Conservation (phyloP, 2,329 filamentous ascomycete genomes). For the Coniochaeta prunicola region DNA sequence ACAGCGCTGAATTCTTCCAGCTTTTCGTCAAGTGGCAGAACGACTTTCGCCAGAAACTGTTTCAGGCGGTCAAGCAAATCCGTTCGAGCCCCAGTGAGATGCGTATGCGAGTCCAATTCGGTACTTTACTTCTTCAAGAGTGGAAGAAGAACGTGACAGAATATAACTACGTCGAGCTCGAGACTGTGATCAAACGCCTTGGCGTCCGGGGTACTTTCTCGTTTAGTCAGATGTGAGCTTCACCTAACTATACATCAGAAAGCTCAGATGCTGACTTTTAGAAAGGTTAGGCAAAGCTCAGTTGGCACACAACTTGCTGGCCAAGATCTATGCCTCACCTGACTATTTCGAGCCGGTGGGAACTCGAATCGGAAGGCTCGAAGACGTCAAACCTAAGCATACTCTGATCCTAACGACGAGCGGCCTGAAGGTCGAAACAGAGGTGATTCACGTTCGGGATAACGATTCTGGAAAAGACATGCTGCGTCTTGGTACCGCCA, state of each 20-base stretch:
- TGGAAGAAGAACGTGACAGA: slow-evolving; percentile 11
- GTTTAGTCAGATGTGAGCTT: slow-evolving; percentile 8
- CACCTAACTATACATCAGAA: neutral
- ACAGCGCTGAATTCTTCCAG: neutral
- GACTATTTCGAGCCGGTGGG: neutral
- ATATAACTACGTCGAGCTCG: slow-evolving; percentile 11
- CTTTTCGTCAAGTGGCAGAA: neutral
- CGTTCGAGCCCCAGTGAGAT: slow-evolving; percentile 10
- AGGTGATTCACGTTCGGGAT: slow-evolving; percentile 5
- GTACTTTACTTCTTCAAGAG: slow-evolving; percentile 10
- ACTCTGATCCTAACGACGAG: slow-evolving; percentile 11
- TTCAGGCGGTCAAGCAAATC: slow-evolving; percentile 3
- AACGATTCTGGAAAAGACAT: neutral
- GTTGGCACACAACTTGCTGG: neutral
- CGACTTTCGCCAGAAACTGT: neutral
- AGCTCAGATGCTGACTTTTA: neutral
- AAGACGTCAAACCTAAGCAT: slow-evolving; percentile 3
- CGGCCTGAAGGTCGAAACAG: slow-evolving; percentile 12
- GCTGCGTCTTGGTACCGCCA: slow-evolving; percentile 8
- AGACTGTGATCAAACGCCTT: slow-evolving; percentile 4
- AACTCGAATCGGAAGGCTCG: neutral
- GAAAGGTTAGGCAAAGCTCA: neutral
- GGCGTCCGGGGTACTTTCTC: slow-evolving; percentile 10
- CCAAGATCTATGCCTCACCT: neutral
- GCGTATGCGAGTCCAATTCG: slow-evolving; percentile 14